Percentiles rank a stretch among this genome's conserved stretches.
phyloP scores from a whole-genome alignment of 2,329 filamentous ascomycete species.

The Cytospora paraplurivora region DNA sequence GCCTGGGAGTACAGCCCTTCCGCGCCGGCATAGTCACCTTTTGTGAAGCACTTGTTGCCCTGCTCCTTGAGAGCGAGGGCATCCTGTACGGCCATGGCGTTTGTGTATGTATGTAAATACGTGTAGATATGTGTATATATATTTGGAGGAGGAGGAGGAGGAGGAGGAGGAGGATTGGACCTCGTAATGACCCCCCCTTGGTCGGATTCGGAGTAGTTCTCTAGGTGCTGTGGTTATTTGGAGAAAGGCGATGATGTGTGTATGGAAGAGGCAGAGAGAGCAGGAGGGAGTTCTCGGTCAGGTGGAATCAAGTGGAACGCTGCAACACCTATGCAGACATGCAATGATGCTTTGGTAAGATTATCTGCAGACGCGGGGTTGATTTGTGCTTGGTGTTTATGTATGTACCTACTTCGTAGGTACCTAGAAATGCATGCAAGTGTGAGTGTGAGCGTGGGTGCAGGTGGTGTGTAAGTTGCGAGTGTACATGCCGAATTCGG shows the following conservation, averaged over 20 bases:
- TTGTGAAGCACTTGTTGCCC: conserved; percentile 67
- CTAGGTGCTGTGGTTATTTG: not conserved
- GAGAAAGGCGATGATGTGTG: not conserved
- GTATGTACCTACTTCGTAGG: not conserved
- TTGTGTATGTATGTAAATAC: too few relatives aligned
- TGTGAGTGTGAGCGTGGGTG: too few relatives aligned
- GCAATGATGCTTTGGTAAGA: not conserved
- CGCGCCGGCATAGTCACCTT: conserved; percentile 65
- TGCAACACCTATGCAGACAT: not conserved
- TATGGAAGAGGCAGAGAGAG: too few relatives aligned
- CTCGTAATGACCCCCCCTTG: not conserved
- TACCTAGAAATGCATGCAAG: not conserved
- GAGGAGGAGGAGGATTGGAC: not conserved
- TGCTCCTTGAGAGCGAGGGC: conserved; percentile 53
- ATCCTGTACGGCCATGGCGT: conserved; percentile 34
- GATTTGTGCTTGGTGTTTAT: not conserved
- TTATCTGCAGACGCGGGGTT: conserved; percentile 15
- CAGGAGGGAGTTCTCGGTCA: not conserved
- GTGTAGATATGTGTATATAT: not conserved
- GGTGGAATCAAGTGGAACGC: not conserved
- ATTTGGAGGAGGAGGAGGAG: not conserved
- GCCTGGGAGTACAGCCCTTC: conserved; percentile 74
- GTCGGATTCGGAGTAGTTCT: not conserved
- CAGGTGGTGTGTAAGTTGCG: too few relatives aligned
- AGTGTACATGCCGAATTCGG: not conserved